These are phyloP conservation scores for Blumeria graminis DNA, from an alignment of 2,329 filamentous ascomycete species.

Conservation along the genomic window DNA sequence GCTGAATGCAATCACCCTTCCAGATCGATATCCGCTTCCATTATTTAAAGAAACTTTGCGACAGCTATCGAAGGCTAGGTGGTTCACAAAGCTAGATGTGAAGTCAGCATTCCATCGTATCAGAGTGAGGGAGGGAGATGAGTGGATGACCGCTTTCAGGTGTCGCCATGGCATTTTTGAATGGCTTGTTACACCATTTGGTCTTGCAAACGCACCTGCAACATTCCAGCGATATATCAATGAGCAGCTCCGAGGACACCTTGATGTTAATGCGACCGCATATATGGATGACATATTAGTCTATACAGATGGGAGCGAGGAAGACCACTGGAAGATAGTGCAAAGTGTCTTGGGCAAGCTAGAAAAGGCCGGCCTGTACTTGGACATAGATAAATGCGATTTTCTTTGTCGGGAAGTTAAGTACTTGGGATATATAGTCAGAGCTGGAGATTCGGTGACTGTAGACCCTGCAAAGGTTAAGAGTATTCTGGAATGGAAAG, in stretches of 20 bases:
- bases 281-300: neutral
- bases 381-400: neutral
- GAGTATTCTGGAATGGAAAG: too few species aligned
- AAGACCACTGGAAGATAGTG: neutral
- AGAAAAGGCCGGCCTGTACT: neutral
- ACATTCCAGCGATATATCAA: neutral
- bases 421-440: too few species aligned
- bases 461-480: too few species aligned
- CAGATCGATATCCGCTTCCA: neutral
- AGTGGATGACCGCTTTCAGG: slow-evolving; percentile 1
- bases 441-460: too few species aligned
- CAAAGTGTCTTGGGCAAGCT: neutral
- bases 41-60: neutral
- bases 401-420: too few species aligned
- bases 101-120: neutral
- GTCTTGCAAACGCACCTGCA: neutral
- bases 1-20: neutral
- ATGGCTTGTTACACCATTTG: neutral
- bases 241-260: neutral
- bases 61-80: neutral
- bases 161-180: neutral
- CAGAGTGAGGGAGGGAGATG: neutral
- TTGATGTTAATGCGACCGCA: neutral
- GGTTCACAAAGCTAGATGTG: neutral
- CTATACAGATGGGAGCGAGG: neutral